Base-by-base conservation (phyloP, 495 filamentous ascomycete species). In the Lindgomyces ingoldianus region DNA sequence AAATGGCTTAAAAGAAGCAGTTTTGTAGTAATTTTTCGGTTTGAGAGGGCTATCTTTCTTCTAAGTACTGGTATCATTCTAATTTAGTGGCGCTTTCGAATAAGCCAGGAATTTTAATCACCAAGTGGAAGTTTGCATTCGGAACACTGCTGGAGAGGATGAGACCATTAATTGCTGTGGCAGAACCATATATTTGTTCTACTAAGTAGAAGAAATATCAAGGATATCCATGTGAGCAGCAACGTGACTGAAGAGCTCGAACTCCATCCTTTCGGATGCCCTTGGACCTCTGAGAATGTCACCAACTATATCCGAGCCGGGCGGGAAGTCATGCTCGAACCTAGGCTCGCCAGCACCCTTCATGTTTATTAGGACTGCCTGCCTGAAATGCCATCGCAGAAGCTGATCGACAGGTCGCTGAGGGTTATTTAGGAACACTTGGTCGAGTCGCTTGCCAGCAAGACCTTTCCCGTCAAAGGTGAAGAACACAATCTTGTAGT, bases 321-420 rank as follows among this genome's bases (percentile, higher is more conserved):
- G 70, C 25, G 74, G 77, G 53, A 80, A 78, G 67, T 76, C 78
- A 72, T 60, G 55, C 68, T 79, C 75, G 53, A 77, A 77, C 9
- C 64, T 36, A 41, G 76, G 76, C 72, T 77, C 78, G 21, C 76
- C 74, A 62, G 52, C 71, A 56, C 72, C 73, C 52, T 56, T 72
- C 70, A 79, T 72, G 60, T 78, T 76, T 6, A 58, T 71, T 29
- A 77, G 65, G 30, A 79, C 71, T 45, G 73, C 62, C 65, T 80
- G 77, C 30, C 75, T n/a, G n/a, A n/a, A n/a, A n/a, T n/a, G n/a
- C n/a, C n/a, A n/a, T n/a, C n/a, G n/a, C n/a, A n/a, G n/a, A 19
- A 78, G 65, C 64, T 74, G 30, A 65, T 79, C 77, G 33, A 61
- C 60, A 14, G 73, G 71, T 46, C 71, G 69, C 55, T 72, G 51